Base-by-base conservation (phyloP, 1,284 basidiomycete species). In the Cutaneotrichosporon cutaneum region DNA sequence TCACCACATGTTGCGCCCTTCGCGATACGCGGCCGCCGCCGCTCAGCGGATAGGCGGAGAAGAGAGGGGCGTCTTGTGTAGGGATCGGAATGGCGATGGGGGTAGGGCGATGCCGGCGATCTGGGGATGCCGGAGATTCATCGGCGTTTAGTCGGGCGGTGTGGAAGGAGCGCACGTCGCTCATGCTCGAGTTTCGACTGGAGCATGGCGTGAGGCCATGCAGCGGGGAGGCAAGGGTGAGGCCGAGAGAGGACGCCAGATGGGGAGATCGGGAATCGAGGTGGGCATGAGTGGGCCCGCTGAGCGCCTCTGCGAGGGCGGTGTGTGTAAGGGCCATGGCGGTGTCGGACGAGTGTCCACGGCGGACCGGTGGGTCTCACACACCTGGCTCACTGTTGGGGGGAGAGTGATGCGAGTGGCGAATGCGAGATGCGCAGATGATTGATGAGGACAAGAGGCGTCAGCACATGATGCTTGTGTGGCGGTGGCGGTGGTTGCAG, bases 1-100 rank as follows among this genome's bases (percentile, higher is more conserved):
- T 48, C 30, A 24, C 26, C 27, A 18, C 26, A 16, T 51, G 50
- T 7, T 26, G 57, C 18, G 36, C 26, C 16, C 11, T 50, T 39
- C n/a, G 32, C 33, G 57, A 52, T 18, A 52, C 47, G 14, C 39
- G 32, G 45, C 47, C 39, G 24, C 22, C 32, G 22, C 47, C 42
- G 66, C 70, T 50, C 65, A 70, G 18, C 60, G 64, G 36, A 63
- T 65, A 44, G 51, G 64, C 24, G 47, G 63, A 42, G 56, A 57
- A 53, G 57, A 66, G 10, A 30, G 62, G 51, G 16, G 52, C 27
- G 18, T 52, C 54, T 13, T 44, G 39, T 21, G 47, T 54, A 16
- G 22, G 48, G 21, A 27, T 35, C 35, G 59, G 56, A 21, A 63
- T 60, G 42, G 58, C 54, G 55, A 65, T 58, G 27, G 64, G 47